phyloP scores from a whole-genome alignment of 352 stramenopile genomes.

The Globisporangium radiosum region DNA sequence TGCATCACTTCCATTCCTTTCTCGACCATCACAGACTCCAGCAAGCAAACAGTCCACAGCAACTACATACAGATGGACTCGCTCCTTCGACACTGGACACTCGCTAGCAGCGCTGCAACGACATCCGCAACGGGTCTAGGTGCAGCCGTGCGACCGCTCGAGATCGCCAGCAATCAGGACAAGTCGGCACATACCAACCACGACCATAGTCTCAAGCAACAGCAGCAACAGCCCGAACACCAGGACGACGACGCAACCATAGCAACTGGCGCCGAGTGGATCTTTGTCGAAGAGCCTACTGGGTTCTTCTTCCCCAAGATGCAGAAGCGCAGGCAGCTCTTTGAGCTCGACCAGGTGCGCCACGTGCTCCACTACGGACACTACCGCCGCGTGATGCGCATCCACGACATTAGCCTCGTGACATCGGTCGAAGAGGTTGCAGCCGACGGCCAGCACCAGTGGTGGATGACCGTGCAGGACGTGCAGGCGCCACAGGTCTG shows the following conservation, averaged over 20 bases:
- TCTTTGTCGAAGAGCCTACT: slow-evolving; percentile 46
- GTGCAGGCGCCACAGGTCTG: slow-evolving; percentile 44
- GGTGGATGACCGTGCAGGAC: slow-evolving; percentile 72
- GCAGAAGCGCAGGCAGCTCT: slow-evolving; percentile 25
- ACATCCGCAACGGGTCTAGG: no score
- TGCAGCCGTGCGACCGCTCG: no score
- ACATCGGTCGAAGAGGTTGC: slow-evolving; percentile 44
- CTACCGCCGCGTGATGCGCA: slow-evolving; percentile 40
- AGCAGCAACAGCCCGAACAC: slow-evolving; percentile 6
- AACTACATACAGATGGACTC: not conserved
- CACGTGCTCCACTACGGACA: slow-evolving; percentile 51
- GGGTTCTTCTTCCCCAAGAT: slow-evolving; percentile 44
- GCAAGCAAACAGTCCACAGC: no score
- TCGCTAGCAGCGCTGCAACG: not conserved
- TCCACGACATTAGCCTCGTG: slow-evolving; percentile 56
- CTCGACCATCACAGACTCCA: no score
- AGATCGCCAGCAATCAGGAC: not conserved
- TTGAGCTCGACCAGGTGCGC: slow-evolving; percentile 59
- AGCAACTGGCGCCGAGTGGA: slow-evolving; percentile 36
- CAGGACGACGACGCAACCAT: not conserved
- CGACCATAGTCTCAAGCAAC: slow-evolving; percentile 8
- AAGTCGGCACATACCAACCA: not conserved
- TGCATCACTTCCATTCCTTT: no score
- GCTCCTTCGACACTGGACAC: slow-evolving; percentile 5
- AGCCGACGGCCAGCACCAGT: slow-evolving; percentile 20